phyloP scores from a whole-genome alignment of 2,329 filamentous ascomycete genomes.

The Phialemoniopsis sp. region DNA sequence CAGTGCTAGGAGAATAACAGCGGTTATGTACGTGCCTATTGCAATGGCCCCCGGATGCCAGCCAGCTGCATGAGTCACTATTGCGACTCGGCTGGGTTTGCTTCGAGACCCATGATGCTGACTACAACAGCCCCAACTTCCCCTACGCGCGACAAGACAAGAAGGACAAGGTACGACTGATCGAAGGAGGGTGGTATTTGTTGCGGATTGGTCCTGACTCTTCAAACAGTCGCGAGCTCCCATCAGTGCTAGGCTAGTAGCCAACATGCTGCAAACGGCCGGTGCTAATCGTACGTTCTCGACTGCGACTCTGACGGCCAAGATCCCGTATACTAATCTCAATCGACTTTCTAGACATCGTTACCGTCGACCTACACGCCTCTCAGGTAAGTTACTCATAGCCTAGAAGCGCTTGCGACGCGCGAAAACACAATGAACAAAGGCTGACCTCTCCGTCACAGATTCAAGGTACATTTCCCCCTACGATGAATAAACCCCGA shows the following conservation, averaged over 20 bases:
- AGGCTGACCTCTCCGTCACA: background rate
- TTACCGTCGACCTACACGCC: constrained; percentile 94
- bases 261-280: constrained; percentile 95
- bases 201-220: background rate
- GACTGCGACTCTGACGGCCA: constrained; percentile 13
- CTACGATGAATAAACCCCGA: too few relatives aligned
- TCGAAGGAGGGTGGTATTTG: background rate
- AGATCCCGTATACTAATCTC: background rate
- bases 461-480: constrained; percentile 45
- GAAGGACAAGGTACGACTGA: constrained; percentile 62
- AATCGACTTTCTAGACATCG: constrained; percentile 43
- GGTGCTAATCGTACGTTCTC: constrained; percentile 69
- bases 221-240: constrained; percentile 68
- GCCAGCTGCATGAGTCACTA: too few relatives aligned
- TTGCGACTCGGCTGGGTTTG: too few relatives aligned
- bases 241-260: constrained; percentile 92
- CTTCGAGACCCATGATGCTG: constrained; percentile 5
- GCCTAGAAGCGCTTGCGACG: background rate
- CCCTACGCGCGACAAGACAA: constrained; percentile 97
- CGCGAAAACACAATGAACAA: constrained; percentile 1
- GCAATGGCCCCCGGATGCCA: too few relatives aligned
- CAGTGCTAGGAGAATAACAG: constrained; percentile 80
- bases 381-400: constrained; percentile 54
- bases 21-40: constrained; percentile 63
- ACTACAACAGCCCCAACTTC: constrained; percentile 67